phyloP scores from a whole-genome alignment of 1,284 basidiomycete species.

The Xerocomus minutiporus region DNA sequence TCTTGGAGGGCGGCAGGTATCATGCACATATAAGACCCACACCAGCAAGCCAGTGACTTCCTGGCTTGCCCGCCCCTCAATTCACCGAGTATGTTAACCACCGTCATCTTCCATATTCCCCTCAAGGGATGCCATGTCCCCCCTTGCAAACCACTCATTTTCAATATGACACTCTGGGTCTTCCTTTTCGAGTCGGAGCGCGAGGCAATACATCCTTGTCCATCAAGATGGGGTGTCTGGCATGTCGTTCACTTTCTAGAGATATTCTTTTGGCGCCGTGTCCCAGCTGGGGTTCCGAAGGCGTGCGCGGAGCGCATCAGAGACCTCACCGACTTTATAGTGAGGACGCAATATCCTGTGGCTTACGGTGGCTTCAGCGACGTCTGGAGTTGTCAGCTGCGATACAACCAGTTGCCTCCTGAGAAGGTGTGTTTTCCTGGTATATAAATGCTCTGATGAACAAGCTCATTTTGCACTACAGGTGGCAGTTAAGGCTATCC shows the following conservation, averaged over 20 bases:
- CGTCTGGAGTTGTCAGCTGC: conserved; percentile 21
- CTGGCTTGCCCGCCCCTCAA: background rate
- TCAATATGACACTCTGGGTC: too few species aligned
- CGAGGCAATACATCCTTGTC: background rate
- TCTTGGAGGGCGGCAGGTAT: background rate
- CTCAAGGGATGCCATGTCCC: too few species aligned
- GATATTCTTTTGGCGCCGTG: background rate
- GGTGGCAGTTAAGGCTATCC: conserved; percentile 44
- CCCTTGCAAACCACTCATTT: too few species aligned
- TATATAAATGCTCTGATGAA: background rate
- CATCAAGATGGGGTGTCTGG: background rate
- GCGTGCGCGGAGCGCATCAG: background rate
- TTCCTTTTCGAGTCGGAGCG: background rate
- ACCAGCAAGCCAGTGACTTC: background rate
- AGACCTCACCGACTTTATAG: conserved; percentile 16
- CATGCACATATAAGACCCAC: background rate
- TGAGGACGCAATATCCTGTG: conserved; percentile 14
- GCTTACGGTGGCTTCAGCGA: conserved; percentile 28
- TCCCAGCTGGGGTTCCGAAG: background rate
- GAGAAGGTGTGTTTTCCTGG: conserved; percentile 12
- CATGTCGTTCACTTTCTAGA: background rate
- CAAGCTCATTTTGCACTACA: conserved; percentile 10
- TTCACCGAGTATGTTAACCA: conserved; percentile 1
- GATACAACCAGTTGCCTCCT: background rate
- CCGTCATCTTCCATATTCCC: rapidly evolving